phyloP scores from a whole-genome alignment of 768 basidiomycete genomes.

The Boletus insuetus region DNA sequence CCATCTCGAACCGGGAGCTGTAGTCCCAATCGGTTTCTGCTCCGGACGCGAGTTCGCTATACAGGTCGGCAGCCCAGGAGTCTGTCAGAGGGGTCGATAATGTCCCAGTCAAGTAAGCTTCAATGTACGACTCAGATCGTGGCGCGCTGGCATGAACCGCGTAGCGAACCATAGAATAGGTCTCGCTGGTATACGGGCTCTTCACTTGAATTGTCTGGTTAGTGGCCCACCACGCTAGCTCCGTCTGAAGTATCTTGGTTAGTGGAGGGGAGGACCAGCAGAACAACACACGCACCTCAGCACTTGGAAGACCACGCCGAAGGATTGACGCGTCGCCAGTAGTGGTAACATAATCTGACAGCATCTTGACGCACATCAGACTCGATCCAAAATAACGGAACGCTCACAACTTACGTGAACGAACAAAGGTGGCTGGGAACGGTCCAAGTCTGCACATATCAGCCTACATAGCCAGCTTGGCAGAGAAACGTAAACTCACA shows the following conservation, averaged over 20 bases:
- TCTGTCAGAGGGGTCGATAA: constrained; percentile 56
- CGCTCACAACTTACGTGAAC: constrained; percentile 51
- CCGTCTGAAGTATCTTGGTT: constrained; percentile 44
- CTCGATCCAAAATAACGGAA: neutral
- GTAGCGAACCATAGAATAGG: constrained; percentile 67
- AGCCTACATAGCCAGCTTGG: neutral
- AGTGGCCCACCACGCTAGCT: constrained; percentile 78
- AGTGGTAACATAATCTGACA: constrained; percentile 71
- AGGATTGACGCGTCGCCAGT: constrained; percentile 78
- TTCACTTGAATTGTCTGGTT: constrained; percentile 69
- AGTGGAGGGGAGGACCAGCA: neutral
- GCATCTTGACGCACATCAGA: constrained; percentile 55
- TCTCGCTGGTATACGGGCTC: constrained; percentile 68
- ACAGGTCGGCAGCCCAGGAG: constrained; percentile 59
- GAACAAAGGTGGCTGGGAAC: constrained; percentile 95
- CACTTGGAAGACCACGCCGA: constrained; percentile 75
- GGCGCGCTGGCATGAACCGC: constrained; percentile 82
- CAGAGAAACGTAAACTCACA: constrained; percentile 41
- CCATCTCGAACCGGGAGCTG: constrained; percentile 45
- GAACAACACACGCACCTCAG: constrained; percentile 51
- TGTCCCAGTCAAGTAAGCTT: constrained; percentile 72
- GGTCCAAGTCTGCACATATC: constrained; percentile 61
- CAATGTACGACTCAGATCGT: constrained; percentile 79
- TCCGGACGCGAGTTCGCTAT: constrained; percentile 83
- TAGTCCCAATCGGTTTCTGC: constrained; percentile 68